Base-by-base conservation (phyloP, 169 alveolate genomes). In the Amoebophrya sp. region DNA sequence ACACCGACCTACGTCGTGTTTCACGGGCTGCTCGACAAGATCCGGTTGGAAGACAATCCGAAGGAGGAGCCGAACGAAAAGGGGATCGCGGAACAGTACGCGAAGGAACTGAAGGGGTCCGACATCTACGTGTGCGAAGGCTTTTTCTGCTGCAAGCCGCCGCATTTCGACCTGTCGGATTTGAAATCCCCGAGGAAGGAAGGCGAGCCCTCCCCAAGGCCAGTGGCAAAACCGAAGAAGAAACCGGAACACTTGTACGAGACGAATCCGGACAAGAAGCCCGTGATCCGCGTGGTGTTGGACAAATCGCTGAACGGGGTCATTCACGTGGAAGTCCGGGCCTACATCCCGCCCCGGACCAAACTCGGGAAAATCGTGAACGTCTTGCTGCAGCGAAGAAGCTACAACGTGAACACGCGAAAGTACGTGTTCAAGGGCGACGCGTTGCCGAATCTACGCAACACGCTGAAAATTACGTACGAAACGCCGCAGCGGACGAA, bases 71-170 rank as follows among this genome's bases (percentile, higher is more conserved):
- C 83, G 32, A n/a, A 7, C 35, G 83, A 66, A 25, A 66, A 66
- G 83, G 83, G 83, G 32, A 66, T 66, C 35, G 29, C 35, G 32
- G 83, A 66, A n/a, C 83, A 66, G 32, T 66, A 66, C 83, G 35
- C 29, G 39, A 66, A 66, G 32, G 83, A 66, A 66, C 35, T 66
- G 83, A 66, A 66, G 18, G 83, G 83, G 10, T 0, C 35, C 83
- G 83, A 66, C 83, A 66, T 66, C 0, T 66, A 66, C 83, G 83
- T 66, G 39, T 25, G 29, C 38, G 83, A 66, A 66, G 83, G 83
- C 32, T 66, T 66, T n/a, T 66, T 66, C 83, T 66, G 83, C 35
- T 0, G 32, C 32, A 66, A 66, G 83, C 83, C 1, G 0, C 83
- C 83, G 35, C 35, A 66, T 25, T 66, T 18, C 38, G 83, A 25